Conservation (phyloP, 2,329 filamentous ascomycete species). For the Cytospora mali region DNA sequence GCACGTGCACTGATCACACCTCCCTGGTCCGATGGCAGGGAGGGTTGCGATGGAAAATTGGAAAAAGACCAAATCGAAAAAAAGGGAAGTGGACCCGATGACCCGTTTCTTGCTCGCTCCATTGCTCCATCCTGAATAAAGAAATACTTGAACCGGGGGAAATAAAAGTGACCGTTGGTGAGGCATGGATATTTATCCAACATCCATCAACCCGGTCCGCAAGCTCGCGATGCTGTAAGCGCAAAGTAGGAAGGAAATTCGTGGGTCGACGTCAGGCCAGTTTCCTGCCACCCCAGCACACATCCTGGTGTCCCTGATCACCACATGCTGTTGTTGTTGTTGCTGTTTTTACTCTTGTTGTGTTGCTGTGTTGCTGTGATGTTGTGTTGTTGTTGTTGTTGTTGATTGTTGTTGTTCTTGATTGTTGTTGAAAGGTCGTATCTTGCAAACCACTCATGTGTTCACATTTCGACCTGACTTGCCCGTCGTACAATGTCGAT, state of each 20-base stretch:
- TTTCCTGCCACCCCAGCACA: neutral
- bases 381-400: too few species aligned
- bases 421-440: neutral
- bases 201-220: constrained; percentile 12
- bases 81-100: constrained; percentile 22
- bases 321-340: neutral
- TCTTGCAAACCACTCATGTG: neutral
- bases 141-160: neutral
- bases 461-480: constrained; percentile 27
- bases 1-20: neutral
- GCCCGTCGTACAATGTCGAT: constrained; percentile 28
- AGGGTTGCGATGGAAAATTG: constrained; percentile 3
- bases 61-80: constrained; percentile 20
- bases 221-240: neutral
- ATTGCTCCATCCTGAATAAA: constrained; percentile 19
- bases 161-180: constrained; percentile 1
- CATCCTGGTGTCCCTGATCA: neutral
- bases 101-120: constrained; percentile 28
- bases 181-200: constrained; percentile 9
- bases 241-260: constrained; percentile 24
- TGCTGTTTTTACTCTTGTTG: too few species aligned
- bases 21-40: neutral
- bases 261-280: constrained; percentile 22
- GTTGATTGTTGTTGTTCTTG: too few species aligned
- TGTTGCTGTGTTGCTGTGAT: too few species aligned